A percentile compares a stretch with the other conserved stretches of the same genome.
These are phyloP conservation scores for Henckelia pumila DNA, from an alignment of 257 asterid genomes.

Conservation along the genomic window DNA sequence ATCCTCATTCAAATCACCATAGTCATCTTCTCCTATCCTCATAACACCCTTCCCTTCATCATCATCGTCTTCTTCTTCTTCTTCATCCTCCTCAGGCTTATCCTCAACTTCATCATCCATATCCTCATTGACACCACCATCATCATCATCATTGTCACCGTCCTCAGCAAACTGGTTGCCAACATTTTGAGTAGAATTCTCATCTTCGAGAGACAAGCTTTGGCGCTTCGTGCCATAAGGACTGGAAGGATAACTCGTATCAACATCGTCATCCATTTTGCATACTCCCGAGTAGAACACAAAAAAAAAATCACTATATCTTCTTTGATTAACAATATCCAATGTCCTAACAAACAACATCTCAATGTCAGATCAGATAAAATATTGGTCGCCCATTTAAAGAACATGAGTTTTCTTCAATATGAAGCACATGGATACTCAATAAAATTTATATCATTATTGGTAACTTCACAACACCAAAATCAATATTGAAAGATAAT, in stretches of 20 bases:
- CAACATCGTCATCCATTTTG: conserved; percentile 30
- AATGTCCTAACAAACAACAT: background rate
- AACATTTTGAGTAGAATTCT: conserved; percentile 20
- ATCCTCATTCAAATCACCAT: conserved; percentile 38
- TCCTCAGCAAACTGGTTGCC: conserved; percentile 27
- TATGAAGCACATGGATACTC: conserved; percentile 17
- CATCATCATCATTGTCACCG: conserved; percentile 23
- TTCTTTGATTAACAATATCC: background rate
- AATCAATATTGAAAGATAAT: background rate
- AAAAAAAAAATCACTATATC: background rate
- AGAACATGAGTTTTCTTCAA: conserved; percentile 8
- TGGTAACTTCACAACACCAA: conserved; percentile 5
- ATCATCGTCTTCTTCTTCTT: conserved; percentile 54
- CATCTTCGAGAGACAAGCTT: conserved; percentile 33
- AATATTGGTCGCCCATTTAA: conserved; percentile 23
- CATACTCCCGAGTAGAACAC: background rate
- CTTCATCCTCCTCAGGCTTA: conserved; percentile 35
- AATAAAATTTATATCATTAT: conserved; percentile 6
- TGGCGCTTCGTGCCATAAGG: conserved; percentile 38
- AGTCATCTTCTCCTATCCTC: conserved; percentile 33
- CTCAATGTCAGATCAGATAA: background rate
- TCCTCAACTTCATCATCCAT: conserved; percentile 34
- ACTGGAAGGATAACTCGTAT: conserved; percentile 3
- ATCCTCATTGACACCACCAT: conserved; percentile 17
- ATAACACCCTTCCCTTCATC: conserved; percentile 54